Conservation (phyloP, 2,329 filamentous ascomycete species). For the Orbilia javanica region DNA sequence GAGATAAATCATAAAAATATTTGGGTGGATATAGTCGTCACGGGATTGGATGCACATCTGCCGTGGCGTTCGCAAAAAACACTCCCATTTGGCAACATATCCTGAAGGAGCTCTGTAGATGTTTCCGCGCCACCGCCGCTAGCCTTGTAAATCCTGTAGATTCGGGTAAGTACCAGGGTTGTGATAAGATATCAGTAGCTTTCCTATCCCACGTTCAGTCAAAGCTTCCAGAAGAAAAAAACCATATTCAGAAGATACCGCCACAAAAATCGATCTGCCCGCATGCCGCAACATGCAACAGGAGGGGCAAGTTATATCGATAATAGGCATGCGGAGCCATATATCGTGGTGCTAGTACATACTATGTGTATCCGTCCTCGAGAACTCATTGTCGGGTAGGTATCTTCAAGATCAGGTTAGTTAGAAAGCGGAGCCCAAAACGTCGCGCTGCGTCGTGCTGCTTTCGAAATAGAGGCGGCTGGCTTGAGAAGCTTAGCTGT, state of each 20-base stretch:
- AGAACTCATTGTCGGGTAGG: not conserved
- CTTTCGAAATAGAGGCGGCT: not conserved
- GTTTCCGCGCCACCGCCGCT: constrained; percentile 22
- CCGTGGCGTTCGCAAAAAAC: constrained; percentile 36
- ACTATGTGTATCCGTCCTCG: too few species aligned
- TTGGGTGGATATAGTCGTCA: constrained; percentile 9
- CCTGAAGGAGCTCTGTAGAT: constrained; percentile 43
- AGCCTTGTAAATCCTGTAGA: constrained; percentile 27
- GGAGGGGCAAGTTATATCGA: constrained; percentile 36
- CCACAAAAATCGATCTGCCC: constrained; percentile 13
- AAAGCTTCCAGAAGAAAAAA: constrained; percentile 38
- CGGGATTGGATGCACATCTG: constrained; percentile 7
- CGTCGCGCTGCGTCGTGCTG: not conserved
- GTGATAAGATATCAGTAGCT: constrained; percentile 32
- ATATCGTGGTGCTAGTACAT: not conserved
- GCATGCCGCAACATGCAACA: constrained; percentile 18
- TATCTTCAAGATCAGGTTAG: not conserved
- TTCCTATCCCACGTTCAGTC: constrained; percentile 35
- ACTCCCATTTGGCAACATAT: constrained; percentile 25
- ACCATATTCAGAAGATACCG: constrained; percentile 4
- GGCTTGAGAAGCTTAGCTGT: constrained; percentile 1
- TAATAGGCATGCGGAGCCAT: constrained; percentile 21
- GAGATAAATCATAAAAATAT: not conserved
- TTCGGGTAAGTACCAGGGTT: constrained; percentile 26
- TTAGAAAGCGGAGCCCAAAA: not conserved